These are phyloP conservation scores for Fusarium scirpi DNA, from an alignment of 2,329 filamentous ascomycete species.

Conservation along the genomic window DNA sequence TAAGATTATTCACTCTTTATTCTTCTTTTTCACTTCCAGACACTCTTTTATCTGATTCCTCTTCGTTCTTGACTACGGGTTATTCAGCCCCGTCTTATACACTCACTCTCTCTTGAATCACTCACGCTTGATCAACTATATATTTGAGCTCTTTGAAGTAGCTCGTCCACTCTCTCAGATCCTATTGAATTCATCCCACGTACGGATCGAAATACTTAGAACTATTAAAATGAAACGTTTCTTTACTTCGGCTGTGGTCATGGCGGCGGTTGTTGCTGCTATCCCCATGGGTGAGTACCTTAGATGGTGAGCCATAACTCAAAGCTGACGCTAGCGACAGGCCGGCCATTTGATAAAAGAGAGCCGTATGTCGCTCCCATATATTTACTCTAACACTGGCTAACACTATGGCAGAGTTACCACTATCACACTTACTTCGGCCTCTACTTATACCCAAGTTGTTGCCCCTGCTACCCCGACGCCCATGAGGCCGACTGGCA, in stretches of 20 bases:
- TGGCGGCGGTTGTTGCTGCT: constrained; percentile 39
- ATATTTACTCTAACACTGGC: not conserved
- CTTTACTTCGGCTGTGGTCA: constrained; percentile 43
- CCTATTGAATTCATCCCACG: not conserved
- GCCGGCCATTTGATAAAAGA: constrained; percentile 25
- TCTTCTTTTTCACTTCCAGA: constrained; percentile 19
- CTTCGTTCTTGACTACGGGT: constrained; percentile 32
- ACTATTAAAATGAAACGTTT: constrained; percentile 40
- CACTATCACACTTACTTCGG: constrained; percentile 32
- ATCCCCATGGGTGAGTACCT: constrained; percentile 43
- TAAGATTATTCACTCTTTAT: constrained; percentile 27
- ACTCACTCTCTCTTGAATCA: constrained; percentile 18
- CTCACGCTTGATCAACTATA: constrained; percentile 11
- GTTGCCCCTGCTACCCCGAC: constrained; percentile 26
- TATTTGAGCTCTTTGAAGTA: constrained; percentile 25
- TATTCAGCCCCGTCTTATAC: constrained; percentile 18
- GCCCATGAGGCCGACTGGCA: constrained; percentile 1
- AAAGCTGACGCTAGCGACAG: constrained; percentile 17
- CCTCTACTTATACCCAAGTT: constrained; percentile 37
- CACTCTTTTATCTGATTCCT: constrained; percentile 30
- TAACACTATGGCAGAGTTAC: constrained; percentile 19
- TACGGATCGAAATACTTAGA: not conserved
- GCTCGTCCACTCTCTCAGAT: constrained; percentile 29
- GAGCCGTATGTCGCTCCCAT: constrained; percentile 26
- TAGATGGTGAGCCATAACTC: not conserved